These are phyloP conservation scores for Desmodesmus armatus DNA, from an alignment of 139 green algal genomes.

Conservation along the genomic window DNA sequence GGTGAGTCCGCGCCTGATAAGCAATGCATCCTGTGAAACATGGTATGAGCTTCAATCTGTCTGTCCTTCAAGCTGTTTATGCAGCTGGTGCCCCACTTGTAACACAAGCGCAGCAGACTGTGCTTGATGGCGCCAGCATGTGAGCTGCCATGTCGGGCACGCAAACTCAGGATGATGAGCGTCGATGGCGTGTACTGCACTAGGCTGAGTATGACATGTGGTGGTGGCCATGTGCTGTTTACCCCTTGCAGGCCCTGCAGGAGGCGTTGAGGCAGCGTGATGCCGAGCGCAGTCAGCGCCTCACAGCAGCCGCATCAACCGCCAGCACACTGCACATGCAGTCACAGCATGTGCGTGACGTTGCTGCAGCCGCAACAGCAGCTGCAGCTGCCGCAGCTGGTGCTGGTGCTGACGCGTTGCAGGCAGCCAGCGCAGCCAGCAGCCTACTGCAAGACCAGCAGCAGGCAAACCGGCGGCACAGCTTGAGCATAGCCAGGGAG, in stretches of 20 bases:
- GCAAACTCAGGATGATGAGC: neutral
- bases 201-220: neutral
- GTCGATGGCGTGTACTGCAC: neutral
- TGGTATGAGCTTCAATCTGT: neutral
- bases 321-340: neutral
- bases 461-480: neutral
- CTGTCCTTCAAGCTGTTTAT: neutral
- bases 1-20: neutral
- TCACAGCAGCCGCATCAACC: neutral
- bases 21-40: neutral
- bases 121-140: neutral
- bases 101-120: neutral
- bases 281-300: conserved; percentile 8
- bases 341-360: neutral
- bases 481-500: no score
- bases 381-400: neutral
- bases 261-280: conserved; percentile 22
- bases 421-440: neutral
- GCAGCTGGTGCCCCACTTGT: neutral
- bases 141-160: neutral
- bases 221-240: no score
- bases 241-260: no score
- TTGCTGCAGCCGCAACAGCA: neutral
- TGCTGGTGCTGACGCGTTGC: neutral
- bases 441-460: neutral